Base-by-base conservation (phyloP, 2,329 filamentous ascomycete species). In the Xylaria sp. region DNA sequence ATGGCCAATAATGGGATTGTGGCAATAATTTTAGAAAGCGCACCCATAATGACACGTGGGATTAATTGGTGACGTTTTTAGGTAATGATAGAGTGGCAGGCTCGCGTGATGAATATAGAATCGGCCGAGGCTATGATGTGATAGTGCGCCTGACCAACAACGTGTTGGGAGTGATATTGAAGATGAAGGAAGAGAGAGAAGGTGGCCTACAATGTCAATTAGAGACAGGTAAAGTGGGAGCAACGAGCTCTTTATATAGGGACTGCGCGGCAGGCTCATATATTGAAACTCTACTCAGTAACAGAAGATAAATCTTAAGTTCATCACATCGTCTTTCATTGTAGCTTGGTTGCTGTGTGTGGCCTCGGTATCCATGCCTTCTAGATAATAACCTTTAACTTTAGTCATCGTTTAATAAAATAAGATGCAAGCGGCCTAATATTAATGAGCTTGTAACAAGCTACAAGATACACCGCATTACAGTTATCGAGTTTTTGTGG, bases 351-450 rank as follows among this genome's bases (percentile, higher is more conserved):
- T 41, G 77, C 76, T 12, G 75, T 80, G n/a, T 70, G 76, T 0
- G 76, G 76, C 37, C 76, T 79, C 8, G 74, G 65, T n/a, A 74
- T 77, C 58, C 74, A 80, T 57, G 68, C 77, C 2, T 60, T 80
- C 25, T 74, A 75, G 6, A 77, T 2, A 28, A 28, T 28, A 28
- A 28, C 28, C 28, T 28, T 28, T 3, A 28, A 28, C 28, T 28
- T 28, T 28, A 6, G 28, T 28, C 28, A 28, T 6, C 5, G 28
- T 28, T 28, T 6, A 28, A 28, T 6, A 28, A 28, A 28, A 28
- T 28, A 28, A 28, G 5, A 28, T 28, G 28, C 28, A 28, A 28
- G 3, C 28, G 3, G 28, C 28, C 5, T 28, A 28, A 28, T 28
- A 28, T 28, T 28, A 28, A 28, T 28, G 28, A 28, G 28, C 28